These are phyloP conservation scores for Chondrus crispus DNA, from an alignment of 23 red algal genomes.

Conservation along the genomic window DNA sequence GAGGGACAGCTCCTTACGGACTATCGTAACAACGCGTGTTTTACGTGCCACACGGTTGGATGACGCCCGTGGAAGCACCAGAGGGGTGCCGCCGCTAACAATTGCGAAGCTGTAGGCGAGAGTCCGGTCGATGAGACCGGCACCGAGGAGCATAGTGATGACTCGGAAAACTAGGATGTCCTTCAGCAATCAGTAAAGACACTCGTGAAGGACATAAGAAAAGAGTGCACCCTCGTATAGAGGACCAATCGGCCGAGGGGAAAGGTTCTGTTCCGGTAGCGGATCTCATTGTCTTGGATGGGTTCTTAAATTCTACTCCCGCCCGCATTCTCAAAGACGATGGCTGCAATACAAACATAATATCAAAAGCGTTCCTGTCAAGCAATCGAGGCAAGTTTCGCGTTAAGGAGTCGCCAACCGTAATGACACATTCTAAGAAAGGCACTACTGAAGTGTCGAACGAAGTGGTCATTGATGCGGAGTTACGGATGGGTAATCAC, in stretches of 20 bases:
- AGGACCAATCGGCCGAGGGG: too few species aligned
- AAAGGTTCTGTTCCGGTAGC: not conserved
- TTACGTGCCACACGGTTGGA: not conserved
- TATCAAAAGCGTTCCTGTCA: not conserved
- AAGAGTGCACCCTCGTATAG: not conserved
- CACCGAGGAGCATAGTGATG: not conserved
- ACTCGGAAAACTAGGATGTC: not conserved
- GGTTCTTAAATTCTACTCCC: not conserved
- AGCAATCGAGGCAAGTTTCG: not conserved
- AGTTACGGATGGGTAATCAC: not conserved
- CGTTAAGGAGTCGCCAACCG: not conserved
- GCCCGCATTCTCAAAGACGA: not conserved
- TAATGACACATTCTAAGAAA: constrained; percentile 8
- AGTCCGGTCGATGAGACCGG: not conserved
- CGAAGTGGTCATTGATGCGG: not conserved
- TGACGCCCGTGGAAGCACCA: not conserved
- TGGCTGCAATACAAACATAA: not conserved
- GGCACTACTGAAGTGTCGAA: not conserved
- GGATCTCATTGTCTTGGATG: not conserved
- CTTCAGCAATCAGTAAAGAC: not conserved
- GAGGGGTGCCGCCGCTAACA: not conserved
- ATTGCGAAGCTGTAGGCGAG: not conserved
- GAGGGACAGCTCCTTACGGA: not conserved
- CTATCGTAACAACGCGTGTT: not conserved
- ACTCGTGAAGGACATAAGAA: not conserved